Conservation (phyloP, 495 filamentous ascomycete species). For the Xylaria acuta region DNA sequence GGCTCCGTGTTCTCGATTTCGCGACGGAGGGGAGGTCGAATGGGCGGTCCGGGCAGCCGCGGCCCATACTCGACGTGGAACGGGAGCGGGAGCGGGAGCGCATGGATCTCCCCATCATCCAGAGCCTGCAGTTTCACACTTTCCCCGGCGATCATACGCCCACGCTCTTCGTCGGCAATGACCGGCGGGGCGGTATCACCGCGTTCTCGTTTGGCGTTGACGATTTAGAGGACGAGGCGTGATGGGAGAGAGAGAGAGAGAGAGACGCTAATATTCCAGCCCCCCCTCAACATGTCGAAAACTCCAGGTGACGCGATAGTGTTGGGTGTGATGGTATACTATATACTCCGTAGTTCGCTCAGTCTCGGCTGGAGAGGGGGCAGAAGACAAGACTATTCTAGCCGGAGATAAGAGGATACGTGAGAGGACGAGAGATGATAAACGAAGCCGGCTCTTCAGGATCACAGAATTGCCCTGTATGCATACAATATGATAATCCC, state of each 20-base stretch:
- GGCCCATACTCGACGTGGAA: not conserved
- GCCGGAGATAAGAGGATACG: not conserved
- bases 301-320: not conserved
- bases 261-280: not conserved
- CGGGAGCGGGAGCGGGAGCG: not conserved
- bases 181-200: slow-evolving; percentile 25
- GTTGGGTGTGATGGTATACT: not conserved
- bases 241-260: not conserved
- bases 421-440: not conserved
- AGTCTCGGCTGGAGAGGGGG: not conserved
- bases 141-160: slow-evolving; percentile 40
- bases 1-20: slow-evolving; percentile 29
- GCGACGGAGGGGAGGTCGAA: not conserved
- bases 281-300: not conserved
- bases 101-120: slow-evolving; percentile 25
- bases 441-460: not conserved
- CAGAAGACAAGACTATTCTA: not conserved
- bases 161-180: slow-evolving; percentile 41
- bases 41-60: not conserved
- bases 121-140: slow-evolving; percentile 41
- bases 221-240: slow-evolving; percentile 1
- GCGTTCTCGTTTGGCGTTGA: slow-evolving; percentile 40
- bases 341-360: not conserved
- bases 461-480: not conserved
- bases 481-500: not conserved